Conservation (phyloP, 192 early-diverging fungal genomes). For the Spinellus fusiger region DNA sequence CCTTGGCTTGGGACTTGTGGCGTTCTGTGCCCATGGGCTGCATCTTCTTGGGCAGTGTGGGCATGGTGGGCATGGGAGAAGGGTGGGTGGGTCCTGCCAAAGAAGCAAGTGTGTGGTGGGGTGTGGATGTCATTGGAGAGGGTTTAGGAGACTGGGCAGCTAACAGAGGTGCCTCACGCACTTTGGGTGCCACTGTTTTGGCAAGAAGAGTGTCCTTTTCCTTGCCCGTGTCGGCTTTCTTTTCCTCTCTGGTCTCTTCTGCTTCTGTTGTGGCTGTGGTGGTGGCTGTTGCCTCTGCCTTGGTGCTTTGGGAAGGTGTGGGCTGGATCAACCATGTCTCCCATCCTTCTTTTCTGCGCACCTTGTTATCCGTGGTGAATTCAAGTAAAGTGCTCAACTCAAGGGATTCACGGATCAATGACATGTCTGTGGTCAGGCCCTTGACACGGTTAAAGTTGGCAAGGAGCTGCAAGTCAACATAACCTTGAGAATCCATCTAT, state of each 20-base stretch:
- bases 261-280: not conserved
- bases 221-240: not conserved
- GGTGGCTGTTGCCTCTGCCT: not conserved
- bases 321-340: slow-evolving; percentile 75
- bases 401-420: slow-evolving; percentile 54
- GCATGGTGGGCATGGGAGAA: not conserved
- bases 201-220: not conserved
- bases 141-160: not conserved
- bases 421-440: slow-evolving; percentile 58
- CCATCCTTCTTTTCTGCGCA: slow-evolving; percentile 77
- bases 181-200: not conserved
- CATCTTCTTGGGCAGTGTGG: not conserved
- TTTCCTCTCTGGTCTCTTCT: not conserved
- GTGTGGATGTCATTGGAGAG: not conserved
- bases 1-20: not conserved
- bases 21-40: not conserved
- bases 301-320: slow-evolving; percentile 18
- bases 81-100: not conserved
- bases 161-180: not conserved
- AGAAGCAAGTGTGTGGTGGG: not conserved
- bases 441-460: slow-evolving; percentile 89
- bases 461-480: slow-evolving; percentile 71
- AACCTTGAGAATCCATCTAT: slow-evolving; percentile 87
- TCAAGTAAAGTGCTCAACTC: slow-evolving; percentile 34
- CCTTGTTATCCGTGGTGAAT: slow-evolving; percentile 29